phyloP scores from a whole-genome alignment of 2,329 filamentous ascomycete genomes.

The Mycosphaerella sp. region DNA sequence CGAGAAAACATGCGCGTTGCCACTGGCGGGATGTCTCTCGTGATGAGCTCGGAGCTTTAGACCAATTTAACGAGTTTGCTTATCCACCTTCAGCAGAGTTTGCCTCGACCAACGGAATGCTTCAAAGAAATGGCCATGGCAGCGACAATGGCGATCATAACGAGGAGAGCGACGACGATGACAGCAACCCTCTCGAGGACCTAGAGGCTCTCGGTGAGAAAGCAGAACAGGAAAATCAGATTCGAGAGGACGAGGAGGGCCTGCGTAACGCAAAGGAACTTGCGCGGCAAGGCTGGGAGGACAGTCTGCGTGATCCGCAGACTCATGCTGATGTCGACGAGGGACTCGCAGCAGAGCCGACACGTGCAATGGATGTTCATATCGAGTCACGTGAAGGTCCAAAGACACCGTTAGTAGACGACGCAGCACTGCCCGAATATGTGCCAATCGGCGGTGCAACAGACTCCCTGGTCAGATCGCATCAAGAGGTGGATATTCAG shows the following conservation, averaged over 20 bases:
- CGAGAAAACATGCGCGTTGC: constrained; percentile 84
- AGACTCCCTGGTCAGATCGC: background rate
- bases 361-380: background rate
- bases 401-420: background rate
- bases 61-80: constrained; percentile 28
- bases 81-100: constrained; percentile 9
- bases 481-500: background rate
- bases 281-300: constrained; percentile 29
- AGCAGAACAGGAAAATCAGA: constrained; percentile 29
- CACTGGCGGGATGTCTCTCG: constrained; percentile 76
- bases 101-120: constrained; percentile 1
- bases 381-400: background rate
- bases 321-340: background rate
- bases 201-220: constrained; percentile 32
- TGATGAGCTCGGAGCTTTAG: constrained; percentile 50
- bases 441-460: background rate
- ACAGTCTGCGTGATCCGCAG: constrained; percentile 14
- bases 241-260: constrained; percentile 29
- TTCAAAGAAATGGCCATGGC: constrained; percentile 21
- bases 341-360: background rate
- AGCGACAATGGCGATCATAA: constrained; percentile 19
- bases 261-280: constrained; percentile 30
- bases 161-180: constrained; percentile 32
- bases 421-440: background rate
- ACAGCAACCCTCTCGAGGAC: constrained; percentile 34